Percentiles rank a stretch among this genome's conserved stretches.
Conservation (phyloP, 106 monocot genomes). For the Allium fistulosum region DNA sequence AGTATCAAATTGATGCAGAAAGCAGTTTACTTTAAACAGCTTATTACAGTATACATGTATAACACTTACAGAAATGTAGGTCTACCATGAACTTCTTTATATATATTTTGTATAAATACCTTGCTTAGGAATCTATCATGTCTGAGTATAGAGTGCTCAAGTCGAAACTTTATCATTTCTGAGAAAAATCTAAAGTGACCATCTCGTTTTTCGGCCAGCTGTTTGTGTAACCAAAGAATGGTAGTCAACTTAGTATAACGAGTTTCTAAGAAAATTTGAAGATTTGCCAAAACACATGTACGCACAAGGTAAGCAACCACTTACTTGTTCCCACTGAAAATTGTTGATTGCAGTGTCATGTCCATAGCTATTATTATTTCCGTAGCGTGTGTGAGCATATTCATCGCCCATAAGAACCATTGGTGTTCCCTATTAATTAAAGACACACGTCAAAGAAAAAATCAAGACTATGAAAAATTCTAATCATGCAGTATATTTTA, state of each 20-base stretch:
- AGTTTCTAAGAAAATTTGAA: too few species aligned
- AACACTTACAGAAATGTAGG: too few species aligned
- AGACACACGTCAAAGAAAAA: background rate
- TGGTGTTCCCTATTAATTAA: constrained; percentile 60
- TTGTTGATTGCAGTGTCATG: constrained; percentile 88
- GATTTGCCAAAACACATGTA: background rate
- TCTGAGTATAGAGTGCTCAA: constrained; percentile 45
- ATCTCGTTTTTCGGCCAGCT: constrained; percentile 68
- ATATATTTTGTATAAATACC: constrained; percentile 21
- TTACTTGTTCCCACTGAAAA: constrained; percentile 87
- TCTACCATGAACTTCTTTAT: too few species aligned
- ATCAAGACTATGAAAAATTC: too few species aligned
- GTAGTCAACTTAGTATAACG: background rate
- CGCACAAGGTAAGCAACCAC: constrained; percentile 4
- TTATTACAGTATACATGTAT: too few species aligned
- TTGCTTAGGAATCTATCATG: constrained; percentile 61
- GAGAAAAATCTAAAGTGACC: constrained; percentile 84
- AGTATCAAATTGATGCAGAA: too few species aligned
- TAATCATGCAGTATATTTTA: too few species aligned
- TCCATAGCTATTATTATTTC: constrained; percentile 99
- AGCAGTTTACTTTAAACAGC: too few species aligned
- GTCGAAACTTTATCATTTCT: constrained; percentile 80
- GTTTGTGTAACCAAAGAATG: constrained; percentile 10
- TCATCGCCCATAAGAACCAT: constrained; percentile 99
- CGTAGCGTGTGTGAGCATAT: constrained; percentile 92